phyloP scores from a whole-genome alignment of 2,329 filamentous ascomycete species.

The Fusarium tjaetaba region DNA sequence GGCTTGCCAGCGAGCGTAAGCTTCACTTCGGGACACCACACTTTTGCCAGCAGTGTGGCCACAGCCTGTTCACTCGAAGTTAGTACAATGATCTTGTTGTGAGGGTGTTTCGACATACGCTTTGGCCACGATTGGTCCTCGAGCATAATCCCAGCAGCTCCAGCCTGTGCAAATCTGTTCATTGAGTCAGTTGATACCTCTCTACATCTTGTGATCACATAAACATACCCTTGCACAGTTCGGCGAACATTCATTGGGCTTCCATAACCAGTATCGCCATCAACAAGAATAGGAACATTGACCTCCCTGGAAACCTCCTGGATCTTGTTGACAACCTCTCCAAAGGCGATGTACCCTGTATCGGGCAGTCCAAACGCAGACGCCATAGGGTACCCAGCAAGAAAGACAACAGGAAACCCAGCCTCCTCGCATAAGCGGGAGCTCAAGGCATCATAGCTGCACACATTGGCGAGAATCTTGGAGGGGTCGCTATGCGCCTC shows the following conservation, averaged over 20 bases:
- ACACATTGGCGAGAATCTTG: slow-evolving; percentile 56
- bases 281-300: slow-evolving; percentile 54
- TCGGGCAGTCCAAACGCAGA: slow-evolving; percentile 55
- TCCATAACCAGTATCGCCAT: slow-evolving; percentile 60
- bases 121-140: slow-evolving; percentile 62
- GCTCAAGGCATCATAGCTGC: slow-evolving; percentile 55
- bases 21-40: slow-evolving; percentile 56
- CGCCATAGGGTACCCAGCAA: slow-evolving; percentile 55
- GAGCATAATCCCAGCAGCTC: slow-evolving; percentile 53
- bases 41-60: slow-evolving; percentile 57
- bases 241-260: slow-evolving; percentile 58
- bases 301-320: slow-evolving; percentile 53
- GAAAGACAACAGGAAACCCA: slow-evolving; percentile 56
- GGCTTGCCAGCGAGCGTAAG: slow-evolving; percentile 57
- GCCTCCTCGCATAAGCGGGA: slow-evolving; percentile 57
- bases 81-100: not conserved
- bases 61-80: slow-evolving; percentile 24
- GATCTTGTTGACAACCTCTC: slow-evolving; percentile 57
- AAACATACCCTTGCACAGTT: slow-evolving; percentile 50
- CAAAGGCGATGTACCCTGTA: slow-evolving; percentile 60
- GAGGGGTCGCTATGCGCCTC: slow-evolving; percentile 52
- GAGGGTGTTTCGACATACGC: slow-evolving; percentile 43
- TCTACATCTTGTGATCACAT: too few species aligned
- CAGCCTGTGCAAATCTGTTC: slow-evolving; percentile 52
- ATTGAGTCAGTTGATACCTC: not conserved